Evolutionary conservation across 2,329 filamentous ascomycete genomes (phyloP), one percentile per base, ranked within the genome.

Genomic region (Sordariomycetes sp.): DNA sequence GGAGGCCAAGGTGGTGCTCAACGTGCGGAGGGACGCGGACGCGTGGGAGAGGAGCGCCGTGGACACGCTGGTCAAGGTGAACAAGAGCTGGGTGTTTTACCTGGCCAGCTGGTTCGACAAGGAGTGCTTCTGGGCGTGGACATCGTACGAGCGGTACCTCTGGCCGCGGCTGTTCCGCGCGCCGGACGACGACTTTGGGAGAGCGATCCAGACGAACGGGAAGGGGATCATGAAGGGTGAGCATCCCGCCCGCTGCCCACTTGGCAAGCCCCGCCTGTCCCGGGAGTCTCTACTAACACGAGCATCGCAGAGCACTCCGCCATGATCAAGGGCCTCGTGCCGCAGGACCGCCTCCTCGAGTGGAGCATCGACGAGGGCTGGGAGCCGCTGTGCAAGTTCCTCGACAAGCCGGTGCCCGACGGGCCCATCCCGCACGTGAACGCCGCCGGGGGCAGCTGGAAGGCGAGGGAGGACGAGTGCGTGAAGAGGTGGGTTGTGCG

Each of bases 1-100:
- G 0, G 69, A 79, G 32, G 77, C 78, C 51, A 76, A 74, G 60
- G 76, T 79, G 12, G 70, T 80, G 20, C 69, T 75, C 58, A 66
- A 68, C 61, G 74, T 71, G 37, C 65, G 69, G 7, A 64, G 69
- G n/a, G 73, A 77, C 59, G 63, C 69, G 10, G 67, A 72, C 24
- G 67, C 65, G n/a, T 77, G 75, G 76, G 67, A 71, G 62, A 59
- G 62, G 46, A 73, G 71, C 55, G 56, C 65, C 28, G 60, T 60
- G 10, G 62, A 61, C 34, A 69, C 65, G 28, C 58, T 70, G 5
- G 62, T 67, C 37, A 59, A 20, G n/a, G 54, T 34, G 59, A 70
- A 67, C 67, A 60, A 54, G n/a, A 65, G 67, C 18, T 70, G 64
- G 55, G n/a, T 14, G 12, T 57, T 57, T 32, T 52, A 57, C 63